A percentile compares a stretch with the other conserved stretches of the same genome.
phyloP scores from a whole-genome alignment of 805 yeast genomes.

The Wickerhamomyces bovis region DNA sequence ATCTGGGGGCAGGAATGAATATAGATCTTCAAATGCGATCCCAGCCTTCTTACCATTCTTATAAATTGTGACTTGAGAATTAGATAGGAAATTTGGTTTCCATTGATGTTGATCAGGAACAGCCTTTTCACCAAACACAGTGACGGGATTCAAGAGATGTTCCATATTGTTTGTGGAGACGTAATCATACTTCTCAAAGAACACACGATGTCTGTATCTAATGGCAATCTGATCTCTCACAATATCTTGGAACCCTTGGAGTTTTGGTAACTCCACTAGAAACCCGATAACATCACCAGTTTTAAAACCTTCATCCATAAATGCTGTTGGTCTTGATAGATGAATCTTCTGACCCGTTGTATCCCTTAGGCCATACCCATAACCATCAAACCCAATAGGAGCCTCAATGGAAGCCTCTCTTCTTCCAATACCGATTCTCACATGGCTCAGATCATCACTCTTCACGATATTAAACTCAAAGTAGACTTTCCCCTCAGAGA shows the following conservation, averaged over 20 bases:
- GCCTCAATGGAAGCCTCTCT: conserved; percentile 88
- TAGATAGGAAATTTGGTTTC: conserved; percentile 42
- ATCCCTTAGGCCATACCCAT: conserved; percentile 89
- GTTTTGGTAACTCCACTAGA: conserved; percentile 59
- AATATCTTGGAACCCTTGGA: conserved; percentile 40
- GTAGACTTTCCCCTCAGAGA: conserved; percentile 75
- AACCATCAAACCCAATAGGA: conserved; percentile 93
- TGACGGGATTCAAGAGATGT: conserved; percentile 66
- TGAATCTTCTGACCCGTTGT: conserved; percentile 70
- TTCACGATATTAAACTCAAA: conserved; percentile 63
- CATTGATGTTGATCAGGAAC: conserved; percentile 43
- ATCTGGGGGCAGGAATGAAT: conserved; percentile 75
- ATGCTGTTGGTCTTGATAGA: conserved; percentile 56
- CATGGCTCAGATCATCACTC: conserved; percentile 41
- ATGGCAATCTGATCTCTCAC: conserved; percentile 85
- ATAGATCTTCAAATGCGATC: conserved; percentile 57
- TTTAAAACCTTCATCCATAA: conserved; percentile 49
- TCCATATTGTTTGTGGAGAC: conserved; percentile 64
- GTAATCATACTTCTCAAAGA: conserved; percentile 83
- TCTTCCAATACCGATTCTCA: conserved; percentile 77
- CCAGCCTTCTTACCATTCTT: conserved; percentile 73
- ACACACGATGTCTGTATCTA: conserved; percentile 67
- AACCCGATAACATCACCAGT: conserved; percentile 84
- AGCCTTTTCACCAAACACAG: conserved; percentile 64
- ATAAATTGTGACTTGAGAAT: conserved; percentile 61